A percentile compares a stretch with the other conserved stretches of the same genome.
Evolutionary conservation across 495 filamentous ascomycete species (phyloP).

Genomic region (Hypoxylon lenormandii): DNA sequence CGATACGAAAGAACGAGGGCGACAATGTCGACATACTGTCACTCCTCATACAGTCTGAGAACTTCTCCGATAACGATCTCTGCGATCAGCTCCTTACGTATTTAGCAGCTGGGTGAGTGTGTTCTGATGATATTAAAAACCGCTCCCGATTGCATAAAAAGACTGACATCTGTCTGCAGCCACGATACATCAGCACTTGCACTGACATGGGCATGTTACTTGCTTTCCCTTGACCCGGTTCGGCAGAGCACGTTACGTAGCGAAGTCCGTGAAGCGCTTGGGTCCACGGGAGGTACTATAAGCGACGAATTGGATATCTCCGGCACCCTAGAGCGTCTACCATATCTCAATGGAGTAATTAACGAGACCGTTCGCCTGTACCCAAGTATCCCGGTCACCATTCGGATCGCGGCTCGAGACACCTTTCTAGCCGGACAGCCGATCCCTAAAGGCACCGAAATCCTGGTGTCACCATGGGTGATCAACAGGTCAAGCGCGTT

Average conservation of each 20-base stretch:
- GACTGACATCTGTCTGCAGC: slow-evolving; percentile 31
- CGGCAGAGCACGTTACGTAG: slow-evolving; percentile 53
- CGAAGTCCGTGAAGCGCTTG: slow-evolving; percentile 66
- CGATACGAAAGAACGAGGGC: slow-evolving; percentile 62
- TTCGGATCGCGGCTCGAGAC: slow-evolving; percentile 67
- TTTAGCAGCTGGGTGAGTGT: slow-evolving; percentile 73
- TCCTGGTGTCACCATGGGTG: slow-evolving; percentile 62
- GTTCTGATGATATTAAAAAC: slow-evolving; percentile 47
- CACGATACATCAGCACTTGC: slow-evolving; percentile 71
- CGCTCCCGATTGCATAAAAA: neutral
- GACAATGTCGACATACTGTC: slow-evolving; percentile 76
- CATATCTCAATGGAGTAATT: slow-evolving; percentile 54
- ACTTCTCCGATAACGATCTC: slow-evolving; percentile 78
- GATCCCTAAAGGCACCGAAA: slow-evolving; percentile 62
- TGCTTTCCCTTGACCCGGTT: slow-evolving; percentile 55
- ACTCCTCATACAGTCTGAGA: slow-evolving; percentile 75
- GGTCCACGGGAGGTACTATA: slow-evolving; percentile 55
- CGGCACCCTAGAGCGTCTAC: slow-evolving; percentile 54
- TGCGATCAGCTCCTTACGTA: slow-evolving; percentile 87
- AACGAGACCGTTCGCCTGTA: slow-evolving; percentile 52
- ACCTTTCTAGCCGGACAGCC: slow-evolving; percentile 67
- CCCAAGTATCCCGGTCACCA: slow-evolving; percentile 61
- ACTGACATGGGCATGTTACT: slow-evolving; percentile 58
- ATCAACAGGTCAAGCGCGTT: slow-evolving; percentile 79
- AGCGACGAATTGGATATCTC: slow-evolving; percentile 56